phyloP scores from a whole-genome alignment of 495 filamentous ascomycete species.

The Penicillium atrosanguineum region DNA sequence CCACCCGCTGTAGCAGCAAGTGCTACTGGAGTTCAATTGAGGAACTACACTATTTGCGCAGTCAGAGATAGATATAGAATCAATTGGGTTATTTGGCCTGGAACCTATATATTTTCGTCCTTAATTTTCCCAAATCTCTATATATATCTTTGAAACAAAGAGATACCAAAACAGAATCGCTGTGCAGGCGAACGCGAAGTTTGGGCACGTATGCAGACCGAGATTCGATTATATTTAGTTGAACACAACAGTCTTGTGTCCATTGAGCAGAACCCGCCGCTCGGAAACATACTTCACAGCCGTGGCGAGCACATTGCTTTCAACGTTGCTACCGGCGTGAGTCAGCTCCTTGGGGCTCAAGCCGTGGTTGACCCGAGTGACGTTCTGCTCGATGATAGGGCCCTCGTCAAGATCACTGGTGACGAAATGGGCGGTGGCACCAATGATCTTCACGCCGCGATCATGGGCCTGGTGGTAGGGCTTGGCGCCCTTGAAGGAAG shows the following conservation, averaged over 20 bases:
- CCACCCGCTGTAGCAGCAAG: neutral
- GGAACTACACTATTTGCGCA: too few relatives aligned
- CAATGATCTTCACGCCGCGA: conserved; percentile 76
- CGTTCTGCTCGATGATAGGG: conserved; percentile 76
- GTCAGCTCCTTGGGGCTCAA: conserved; percentile 70
- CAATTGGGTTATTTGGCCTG: neutral
- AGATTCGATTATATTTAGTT: conserved; percentile 27
- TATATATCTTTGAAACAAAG: neutral
- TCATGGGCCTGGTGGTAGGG: conserved; percentile 80
- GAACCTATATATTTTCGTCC: neutral
- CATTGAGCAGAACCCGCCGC: conserved; percentile 67
- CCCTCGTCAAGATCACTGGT: conserved; percentile 75
- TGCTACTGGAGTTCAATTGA: too few relatives aligned
- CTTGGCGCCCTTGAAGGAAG: conserved; percentile 76
- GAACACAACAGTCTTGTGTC: conserved; percentile 72
- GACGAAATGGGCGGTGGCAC: conserved; percentile 74
- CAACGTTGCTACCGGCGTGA: conserved; percentile 70
- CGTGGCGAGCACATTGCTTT: conserved; percentile 68
- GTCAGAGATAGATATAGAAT: too few relatives aligned
- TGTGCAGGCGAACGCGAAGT: neutral
- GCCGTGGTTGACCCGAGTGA: conserved; percentile 64
- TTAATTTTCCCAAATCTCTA: neutral
- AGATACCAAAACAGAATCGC: neutral
- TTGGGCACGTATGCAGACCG: neutral
- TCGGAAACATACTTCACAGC: conserved; percentile 75